Percentiles rank a stretch among this genome's conserved stretches.
Conservation (phyloP, 129 eudicot genomes). For the Lonicera japonica region DNA sequence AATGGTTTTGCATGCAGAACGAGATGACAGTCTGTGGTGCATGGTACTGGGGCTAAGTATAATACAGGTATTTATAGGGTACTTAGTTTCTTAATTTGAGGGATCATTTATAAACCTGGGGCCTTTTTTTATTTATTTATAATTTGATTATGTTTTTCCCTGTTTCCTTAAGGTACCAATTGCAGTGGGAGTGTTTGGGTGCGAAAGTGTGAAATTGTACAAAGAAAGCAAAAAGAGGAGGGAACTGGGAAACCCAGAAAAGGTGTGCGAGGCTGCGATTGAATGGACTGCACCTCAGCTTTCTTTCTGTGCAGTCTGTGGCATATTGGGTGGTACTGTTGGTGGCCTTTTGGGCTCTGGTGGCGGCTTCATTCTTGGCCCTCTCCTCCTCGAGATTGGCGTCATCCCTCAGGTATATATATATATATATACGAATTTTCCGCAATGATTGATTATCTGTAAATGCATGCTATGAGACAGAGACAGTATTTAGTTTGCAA, state of each 20-base stretch:
- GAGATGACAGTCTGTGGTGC: constrained; percentile 45
- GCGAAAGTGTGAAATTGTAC: constrained; percentile 70
- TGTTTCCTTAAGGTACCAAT: constrained; percentile 84
- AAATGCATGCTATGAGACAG: too few species aligned
- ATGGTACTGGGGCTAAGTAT: constrained; percentile 69
- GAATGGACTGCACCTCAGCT: constrained; percentile 75
- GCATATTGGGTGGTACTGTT: constrained; percentile 86
- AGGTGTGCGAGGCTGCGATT: constrained; percentile 78
- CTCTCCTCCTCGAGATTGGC: constrained; percentile 88
- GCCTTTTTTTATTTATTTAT: too few species aligned
- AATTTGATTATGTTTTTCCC: too few species aligned
- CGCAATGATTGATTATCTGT: too few species aligned
- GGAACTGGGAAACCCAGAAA: constrained; percentile 47
- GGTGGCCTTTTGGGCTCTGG: constrained; percentile 97
- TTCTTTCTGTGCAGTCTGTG: constrained; percentile 73
- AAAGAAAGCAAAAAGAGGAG: constrained; percentile 68
- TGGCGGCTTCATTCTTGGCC: constrained; percentile 98
- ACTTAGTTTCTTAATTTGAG: neutral
- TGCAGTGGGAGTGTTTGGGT: constrained; percentile 59
- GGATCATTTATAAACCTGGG: neutral
- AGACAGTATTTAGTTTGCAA: too few species aligned
- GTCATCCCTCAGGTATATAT: constrained; percentile 79
- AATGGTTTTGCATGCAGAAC: constrained; percentile 46
- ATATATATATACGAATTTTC: constrained; percentile 15
- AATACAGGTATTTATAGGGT: constrained; percentile 52